Evolutionary conservation across 73 alveolate species (phyloP).

Genomic region (Urostyla sp.): DNA sequence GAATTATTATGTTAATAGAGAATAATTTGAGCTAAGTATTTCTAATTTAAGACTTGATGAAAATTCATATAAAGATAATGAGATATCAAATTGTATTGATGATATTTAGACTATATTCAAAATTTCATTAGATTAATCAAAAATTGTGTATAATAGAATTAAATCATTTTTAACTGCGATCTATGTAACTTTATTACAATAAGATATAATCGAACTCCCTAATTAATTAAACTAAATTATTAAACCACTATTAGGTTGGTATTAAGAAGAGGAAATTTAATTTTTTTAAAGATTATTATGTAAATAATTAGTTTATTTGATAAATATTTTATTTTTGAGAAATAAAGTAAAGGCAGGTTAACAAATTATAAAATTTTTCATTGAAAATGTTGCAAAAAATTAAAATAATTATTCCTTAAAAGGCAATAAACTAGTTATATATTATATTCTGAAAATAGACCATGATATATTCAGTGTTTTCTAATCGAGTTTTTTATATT

Average conservation of each 20-base stretch:
- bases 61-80: no score
- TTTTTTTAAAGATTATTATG: not conserved
- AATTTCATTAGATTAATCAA: not conserved
- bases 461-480: no score
- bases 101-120: not conserved
- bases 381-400: not conserved
- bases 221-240: not conserved
- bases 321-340: not conserved
- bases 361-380: not conserved
- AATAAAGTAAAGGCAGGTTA: conserved; percentile 2
- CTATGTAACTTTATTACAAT: not conserved
- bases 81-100: no score
- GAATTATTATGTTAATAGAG: no score
- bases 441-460: no score
- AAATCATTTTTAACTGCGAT: not conserved
- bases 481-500: no score
- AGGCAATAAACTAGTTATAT: not conserved
- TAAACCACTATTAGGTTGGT: conserved; percentile 35
- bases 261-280: conserved; percentile 11
- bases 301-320: not conserved
- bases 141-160: not conserved
- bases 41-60: no score
- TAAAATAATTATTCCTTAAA: not conserved
- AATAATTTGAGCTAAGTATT: no score
- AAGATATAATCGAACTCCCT: not conserved